Base-by-base conservation (phyloP, 352 stramenopile genomes). In the Aphanomyces euteiches region DNA sequence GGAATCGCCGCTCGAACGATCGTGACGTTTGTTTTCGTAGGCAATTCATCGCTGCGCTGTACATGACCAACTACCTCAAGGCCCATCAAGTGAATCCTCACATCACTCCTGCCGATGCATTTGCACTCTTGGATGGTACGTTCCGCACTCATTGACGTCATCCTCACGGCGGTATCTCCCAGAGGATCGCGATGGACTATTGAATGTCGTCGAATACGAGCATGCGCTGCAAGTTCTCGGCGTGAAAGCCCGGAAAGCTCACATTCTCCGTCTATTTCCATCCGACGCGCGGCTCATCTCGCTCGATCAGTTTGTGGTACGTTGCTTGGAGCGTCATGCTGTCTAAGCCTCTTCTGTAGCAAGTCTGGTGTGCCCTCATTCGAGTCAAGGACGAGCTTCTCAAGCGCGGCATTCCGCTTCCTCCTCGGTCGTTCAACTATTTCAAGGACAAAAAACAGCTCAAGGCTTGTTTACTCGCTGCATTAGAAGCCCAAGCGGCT, bases 21-120 rank as follows among this genome's bases (percentile, higher is more conserved):
- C 12, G 56, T 10, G n/a, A 7, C 57, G 19, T 40, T 88, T 78
- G 61, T 90, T 81, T 65, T 87, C 88, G 36, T 83, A 92, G 82
- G 2, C 83, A 90, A 60, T 92, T 92, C 68, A 80, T 92, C 12
- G 69, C 82, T 4, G 84, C 83, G 17, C 74, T 92, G 64, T 90
- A 92, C 60, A 82, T 92, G 54, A 88, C 84, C 34, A 90, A 90
- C 66, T 79, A 84, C 61, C 78, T 92, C 15, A 79, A 82, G 3
- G 8, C 7, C 5, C 45, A 47, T 1, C n/a, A 50, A 61, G 37
- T 17, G 8, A 15, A 36, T 39, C 64, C 48, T 21, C 48, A 60
- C 10, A 41, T 70, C 40, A 56, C 64, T 6, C 64, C 64, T 2
- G 34, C 47, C 12, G 64, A 70, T 21, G 64, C 39, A 5, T 70